Percentiles rank a stretch among this genome's conserved stretches.
phyloP scores from a whole-genome alignment of 305 asterid genomes.

The Plantago rigida region DNA sequence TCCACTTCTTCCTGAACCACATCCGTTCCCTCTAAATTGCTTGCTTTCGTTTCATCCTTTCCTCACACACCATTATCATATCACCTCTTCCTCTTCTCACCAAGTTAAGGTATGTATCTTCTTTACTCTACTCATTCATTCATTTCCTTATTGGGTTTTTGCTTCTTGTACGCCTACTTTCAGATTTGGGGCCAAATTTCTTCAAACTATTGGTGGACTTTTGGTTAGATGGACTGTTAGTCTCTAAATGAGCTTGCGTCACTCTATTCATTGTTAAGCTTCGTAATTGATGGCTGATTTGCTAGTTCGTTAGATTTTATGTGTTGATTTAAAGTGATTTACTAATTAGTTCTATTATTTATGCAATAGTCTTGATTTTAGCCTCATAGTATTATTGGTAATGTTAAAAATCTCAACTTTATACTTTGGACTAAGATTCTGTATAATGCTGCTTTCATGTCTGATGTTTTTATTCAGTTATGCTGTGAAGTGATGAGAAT shows the following conservation, averaged over 20 bases:
- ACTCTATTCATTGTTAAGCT: background rate
- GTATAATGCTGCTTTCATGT: too few species aligned
- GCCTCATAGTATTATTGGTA: background rate
- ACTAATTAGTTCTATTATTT: background rate
- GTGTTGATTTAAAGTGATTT: background rate
- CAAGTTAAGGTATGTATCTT: constrained; percentile 18
- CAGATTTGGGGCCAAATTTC: constrained; percentile 4
- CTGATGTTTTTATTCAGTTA: background rate
- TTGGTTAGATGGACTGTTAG: background rate
- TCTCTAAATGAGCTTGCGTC: background rate
- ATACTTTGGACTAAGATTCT: too few species aligned
- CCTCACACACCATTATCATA: constrained; percentile 13
- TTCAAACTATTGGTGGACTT: background rate
- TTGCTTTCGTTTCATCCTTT: constrained; percentile 13
- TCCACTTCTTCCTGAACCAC: constrained; percentile 40
- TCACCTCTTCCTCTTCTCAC: constrained; percentile 10
- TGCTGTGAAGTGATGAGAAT: background rate
- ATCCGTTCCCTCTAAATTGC: constrained; percentile 44
- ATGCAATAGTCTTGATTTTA: background rate
- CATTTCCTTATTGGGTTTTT: background rate
- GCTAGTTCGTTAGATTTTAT: background rate
- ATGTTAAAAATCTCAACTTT: background rate
- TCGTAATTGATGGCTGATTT: background rate
- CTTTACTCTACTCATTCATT: background rate
- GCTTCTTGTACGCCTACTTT: background rate